Evolutionary conservation across 331 rosid genomes (phyloP), one percentile per base, ranked within the genome.

Genomic region (Phaseolus coccineus): DNA sequence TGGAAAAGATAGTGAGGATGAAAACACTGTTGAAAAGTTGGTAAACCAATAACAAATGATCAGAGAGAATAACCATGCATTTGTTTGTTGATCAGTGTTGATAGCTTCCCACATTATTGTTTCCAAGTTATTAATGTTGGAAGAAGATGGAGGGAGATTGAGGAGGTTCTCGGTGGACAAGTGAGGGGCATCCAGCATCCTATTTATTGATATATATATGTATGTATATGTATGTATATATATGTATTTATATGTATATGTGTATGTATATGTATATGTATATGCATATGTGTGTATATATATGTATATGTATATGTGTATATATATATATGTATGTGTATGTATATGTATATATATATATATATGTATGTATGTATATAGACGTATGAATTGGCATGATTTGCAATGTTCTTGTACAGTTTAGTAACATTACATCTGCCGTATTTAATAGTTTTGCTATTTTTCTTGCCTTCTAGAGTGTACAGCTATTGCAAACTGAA

Each of bases 1-100:
- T 59, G 80, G 19, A 55, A 90, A 88, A 83, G 91, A 89, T n/a
- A 67, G 78, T 1, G 96, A 89, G 82, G 88, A 82, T 66, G 92
- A 87, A 53, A 80, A 71, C 71, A 40, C 65, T 5, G 85, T 85
- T 85, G 91, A 84, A 71, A 84, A 82, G 81, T 80, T 76, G 58
- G 80, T 73, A 51, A 66, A 67, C 76, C 89, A 73, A 46, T 85
- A 89, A 79, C 4, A 14, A 44, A 76, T 5, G 77, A 77, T 61
- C 46, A 48, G 52, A 53, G 4, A 51, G 77, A 71, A 57, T 74
- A 71, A 53, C 57, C 40, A 16, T 79, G 46, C n/a, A 69, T 74
- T 62, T 51, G 16, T n/a, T n/a, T 64, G 73, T 46, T 51, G 78
- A 74, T 44, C 16, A 15, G 35, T 65, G 77, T 40, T 24, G 62